Base-by-base conservation (phyloP, 352 stramenopile genomes). In the Globisporangium uncinulatum region DNA sequence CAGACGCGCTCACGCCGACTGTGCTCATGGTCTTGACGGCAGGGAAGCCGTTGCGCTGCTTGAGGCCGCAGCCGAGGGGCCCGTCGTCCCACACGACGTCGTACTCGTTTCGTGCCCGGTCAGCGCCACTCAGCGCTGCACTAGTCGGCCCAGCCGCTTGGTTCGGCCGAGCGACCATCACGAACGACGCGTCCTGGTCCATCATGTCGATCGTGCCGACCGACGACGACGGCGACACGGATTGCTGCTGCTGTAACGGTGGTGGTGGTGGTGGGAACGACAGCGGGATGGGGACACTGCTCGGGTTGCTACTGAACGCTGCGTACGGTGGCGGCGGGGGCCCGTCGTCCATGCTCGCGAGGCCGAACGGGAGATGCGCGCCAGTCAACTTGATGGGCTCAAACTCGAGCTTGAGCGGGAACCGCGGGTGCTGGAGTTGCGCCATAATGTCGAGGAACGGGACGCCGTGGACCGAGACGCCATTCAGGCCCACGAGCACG, bases 41-140 rank as follows among this genome's bases (percentile, higher is more conserved):
- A 9, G 83, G 83, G 14, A 87, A 54, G 4, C 78, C 78, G 61
- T 83, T 83, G 19, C 78, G 69, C 59, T 90, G 76, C 65, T 90
- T 90, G 6, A 92, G 57, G 15, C 83, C 80, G 46, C 83, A 92
- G 4, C 83, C 83, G 6, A 92, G 64, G 20, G 83, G 71, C 1
- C 83, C 83, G 66, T 85, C 70, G 53, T 70, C 73, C 83, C 83
- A 92, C 44, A 88, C 72, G 0, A 92, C 83, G 42, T 92, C 83
- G 62, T 87, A 92, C 61, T 90, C 79, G 17, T 62, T 52, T 4
- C 45, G 71, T 0, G 60, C 44, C 42, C 74, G 36, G 47, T 77
- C 71, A 29, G 24, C 24, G 24, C 24, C 24, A 29, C 24, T 29
- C 24, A 29, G 24, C 24, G 24, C 24, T 29, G 24, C 24, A 29